Evolutionary conservation across 805 yeast genomes (phyloP).

Genomic region (Wickerhamiella allomyrinae): DNA sequence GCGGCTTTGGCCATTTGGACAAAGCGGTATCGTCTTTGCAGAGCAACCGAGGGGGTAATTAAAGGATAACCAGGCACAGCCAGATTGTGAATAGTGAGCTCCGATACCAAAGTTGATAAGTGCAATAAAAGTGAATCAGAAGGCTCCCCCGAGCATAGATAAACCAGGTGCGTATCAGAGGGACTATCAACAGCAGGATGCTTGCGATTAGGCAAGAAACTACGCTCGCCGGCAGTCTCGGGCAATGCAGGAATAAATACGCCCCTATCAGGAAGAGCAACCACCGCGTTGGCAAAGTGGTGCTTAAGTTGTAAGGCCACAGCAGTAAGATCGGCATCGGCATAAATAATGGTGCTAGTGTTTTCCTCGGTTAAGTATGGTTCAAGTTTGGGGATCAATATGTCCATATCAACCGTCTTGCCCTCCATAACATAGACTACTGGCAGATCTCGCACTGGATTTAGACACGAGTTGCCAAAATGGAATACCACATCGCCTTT

Average conservation of each 20-base stretch:
- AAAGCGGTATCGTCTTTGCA: conserved; percentile 69
- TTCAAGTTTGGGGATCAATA: conserved; percentile 29
- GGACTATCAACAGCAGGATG: conserved; percentile 23
- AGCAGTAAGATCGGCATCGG: conserved; percentile 54
- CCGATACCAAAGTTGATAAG: conserved; percentile 51
- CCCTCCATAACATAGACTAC: conserved; percentile 68
- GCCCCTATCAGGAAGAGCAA: conserved; percentile 14
- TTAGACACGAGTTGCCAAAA: conserved; percentile 90
- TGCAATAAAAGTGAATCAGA: conserved; percentile 66
- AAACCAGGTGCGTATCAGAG: conserved; percentile 34
- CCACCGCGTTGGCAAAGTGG: conserved; percentile 23
- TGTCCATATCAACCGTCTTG: conserved; percentile 36
- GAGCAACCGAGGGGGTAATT: conserved; percentile 46
- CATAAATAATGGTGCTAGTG: conserved; percentile 39
- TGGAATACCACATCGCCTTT: conserved; percentile 73
- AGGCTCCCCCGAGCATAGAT: conserved; percentile 38
- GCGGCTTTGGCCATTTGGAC: conserved; percentile 87
- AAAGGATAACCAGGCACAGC: not conserved
- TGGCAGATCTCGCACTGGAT: conserved; percentile 56
- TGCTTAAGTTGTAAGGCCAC: conserved; percentile 24
- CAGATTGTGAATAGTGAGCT: conserved; percentile 10
- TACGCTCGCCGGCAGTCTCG: not conserved
- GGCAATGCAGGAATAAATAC: conserved; percentile 10
- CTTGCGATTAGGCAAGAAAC: conserved; percentile 12
- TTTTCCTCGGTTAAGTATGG: conserved; percentile 28